These are phyloP conservation scores for Talaromyces marneffei DNA, from an alignment of 2,329 filamentous ascomycete species.

Conservation along the genomic window DNA sequence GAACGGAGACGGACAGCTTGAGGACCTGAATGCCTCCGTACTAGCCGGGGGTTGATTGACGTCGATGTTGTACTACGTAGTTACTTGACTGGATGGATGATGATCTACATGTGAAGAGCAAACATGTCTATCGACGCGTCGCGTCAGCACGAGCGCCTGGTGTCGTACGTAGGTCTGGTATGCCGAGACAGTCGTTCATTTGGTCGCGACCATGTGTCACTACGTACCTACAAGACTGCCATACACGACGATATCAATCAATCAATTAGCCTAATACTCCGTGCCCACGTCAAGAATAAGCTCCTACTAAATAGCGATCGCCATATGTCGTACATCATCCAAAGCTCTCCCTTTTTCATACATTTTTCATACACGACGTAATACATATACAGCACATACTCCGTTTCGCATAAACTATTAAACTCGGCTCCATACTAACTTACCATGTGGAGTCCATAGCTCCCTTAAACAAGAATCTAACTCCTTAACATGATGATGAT, in stretches of 20 bases:
- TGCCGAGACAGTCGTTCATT: background rate
- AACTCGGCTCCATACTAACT: background rate
- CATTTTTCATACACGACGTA: no score
- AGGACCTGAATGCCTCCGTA: background rate
- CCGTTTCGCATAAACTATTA: no score
- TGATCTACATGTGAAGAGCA: background rate
- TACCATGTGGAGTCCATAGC: background rate
- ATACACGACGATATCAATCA: background rate
- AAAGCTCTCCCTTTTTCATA: no score
- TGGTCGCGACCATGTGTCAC: background rate
- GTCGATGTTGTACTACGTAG: no score
- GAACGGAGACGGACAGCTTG: background rate
- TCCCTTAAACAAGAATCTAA: background rate
- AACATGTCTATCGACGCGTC: background rate
- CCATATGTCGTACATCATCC: background rate
- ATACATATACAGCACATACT: no score
- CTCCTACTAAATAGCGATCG: background rate
- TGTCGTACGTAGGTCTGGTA: background rate
- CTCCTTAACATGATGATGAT: background rate
- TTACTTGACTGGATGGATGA: no score
- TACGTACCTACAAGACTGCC: no score
- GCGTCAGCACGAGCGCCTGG: background rate
- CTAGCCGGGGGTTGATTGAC: background rate
- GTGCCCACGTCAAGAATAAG: background rate
- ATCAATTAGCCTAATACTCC: background rate